These are phyloP conservation scores for Fusarium domesticum DNA, from an alignment of 2,329 filamentous ascomycete genomes.

Conservation along the genomic window DNA sequence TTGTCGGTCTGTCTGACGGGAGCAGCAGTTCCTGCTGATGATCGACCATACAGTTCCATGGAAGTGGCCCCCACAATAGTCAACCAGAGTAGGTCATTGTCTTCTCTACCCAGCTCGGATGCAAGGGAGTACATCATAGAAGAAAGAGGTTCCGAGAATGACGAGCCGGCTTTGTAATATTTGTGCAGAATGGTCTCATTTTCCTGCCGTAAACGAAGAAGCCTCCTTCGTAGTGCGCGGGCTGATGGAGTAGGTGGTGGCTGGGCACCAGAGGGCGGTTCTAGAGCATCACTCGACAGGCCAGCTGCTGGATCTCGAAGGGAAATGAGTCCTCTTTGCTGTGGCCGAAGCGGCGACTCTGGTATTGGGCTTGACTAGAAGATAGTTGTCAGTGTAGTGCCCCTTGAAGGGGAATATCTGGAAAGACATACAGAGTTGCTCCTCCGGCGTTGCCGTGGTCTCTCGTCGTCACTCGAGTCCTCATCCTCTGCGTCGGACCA, in stretches of 20 bases:
- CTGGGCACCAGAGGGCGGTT: slow-evolving; percentile 58
- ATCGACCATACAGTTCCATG: slow-evolving; percentile 85
- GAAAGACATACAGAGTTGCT: slow-evolving; percentile 73
- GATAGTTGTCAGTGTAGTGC: slow-evolving; percentile 18
- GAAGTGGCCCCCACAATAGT: slow-evolving; percentile 94
- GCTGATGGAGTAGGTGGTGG: slow-evolving; percentile 64
- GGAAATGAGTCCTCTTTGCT: slow-evolving; percentile 58
- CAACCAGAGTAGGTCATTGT: slow-evolving; percentile 94
- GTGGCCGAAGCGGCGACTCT: slow-evolving; percentile 59
- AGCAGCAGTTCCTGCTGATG: slow-evolving; percentile 72
- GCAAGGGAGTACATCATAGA: slow-evolving; percentile 93
- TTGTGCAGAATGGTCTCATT: slow-evolving; percentile 72
- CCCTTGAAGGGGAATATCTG: neutral
- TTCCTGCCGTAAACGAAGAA: slow-evolving; percentile 72
- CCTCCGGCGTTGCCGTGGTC: slow-evolving; percentile 74
- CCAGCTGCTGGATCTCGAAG: slow-evolving; percentile 47
- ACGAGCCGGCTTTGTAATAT: slow-evolving; percentile 85
- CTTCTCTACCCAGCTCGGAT: slow-evolving; percentile 90
- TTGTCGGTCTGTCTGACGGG: slow-evolving; percentile 54
- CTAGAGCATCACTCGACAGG: slow-evolving; percentile 47
- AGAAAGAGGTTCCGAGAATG: slow-evolving; percentile 91
- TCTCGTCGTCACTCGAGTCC: slow-evolving; percentile 68
- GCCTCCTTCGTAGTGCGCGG: slow-evolving; percentile 65
- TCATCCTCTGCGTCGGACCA: slow-evolving; percentile 70
- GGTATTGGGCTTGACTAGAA: slow-evolving; percentile 62